Base-by-base conservation (phyloP, 2,329 filamentous ascomycete genomes). In the Cryphonectria radicalis region DNA sequence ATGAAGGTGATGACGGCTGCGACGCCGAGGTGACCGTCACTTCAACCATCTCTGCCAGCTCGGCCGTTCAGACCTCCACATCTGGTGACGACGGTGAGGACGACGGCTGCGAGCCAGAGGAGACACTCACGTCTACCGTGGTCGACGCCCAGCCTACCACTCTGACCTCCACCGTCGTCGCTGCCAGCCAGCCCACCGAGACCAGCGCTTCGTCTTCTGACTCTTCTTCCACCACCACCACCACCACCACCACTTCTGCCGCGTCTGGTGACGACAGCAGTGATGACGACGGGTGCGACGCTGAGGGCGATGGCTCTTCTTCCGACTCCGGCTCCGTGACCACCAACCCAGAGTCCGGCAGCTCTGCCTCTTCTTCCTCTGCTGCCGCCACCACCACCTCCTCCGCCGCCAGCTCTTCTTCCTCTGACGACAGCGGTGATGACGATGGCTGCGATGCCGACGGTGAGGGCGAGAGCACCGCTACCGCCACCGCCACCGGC, bases 1-100 rank as follows among this genome's bases (percentile, higher is more conserved):
- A 46, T 11, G 63, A 64, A 3, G 71, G 57, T 11, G 71, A 72
- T 14, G 71, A 72, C 0, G 62, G 60, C 25, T 72, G 68, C 43
- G 53, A 43, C 1, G 68, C 68, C 37, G 71, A 72, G 68, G 68
- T 62, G 55, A 70, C 71, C 11, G 62, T 72, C 25, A 72, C 71
- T 14, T 67, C 71, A 8, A 70, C 71, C 17, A 57, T 63, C 37
- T 46, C 71, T 6, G 63, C 67, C 4, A 32, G 35, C 22, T 10
- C 25, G 37, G 40, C 71, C 4, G 68, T 28, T 7, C 59, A 46
- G 53, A 72, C 70, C 1, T 63, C 50, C 37, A 6, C 43, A 1
- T 3, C 14, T 7, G 64, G 32, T 19, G 66, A 60, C 35, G 50
- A 59, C 19, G 53, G 66, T 37, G 43, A 46, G 5, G 66, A 66